Evolutionary conservation across 305 asterid species (phyloP).

Genomic region (Solanum hybrid): DNA sequence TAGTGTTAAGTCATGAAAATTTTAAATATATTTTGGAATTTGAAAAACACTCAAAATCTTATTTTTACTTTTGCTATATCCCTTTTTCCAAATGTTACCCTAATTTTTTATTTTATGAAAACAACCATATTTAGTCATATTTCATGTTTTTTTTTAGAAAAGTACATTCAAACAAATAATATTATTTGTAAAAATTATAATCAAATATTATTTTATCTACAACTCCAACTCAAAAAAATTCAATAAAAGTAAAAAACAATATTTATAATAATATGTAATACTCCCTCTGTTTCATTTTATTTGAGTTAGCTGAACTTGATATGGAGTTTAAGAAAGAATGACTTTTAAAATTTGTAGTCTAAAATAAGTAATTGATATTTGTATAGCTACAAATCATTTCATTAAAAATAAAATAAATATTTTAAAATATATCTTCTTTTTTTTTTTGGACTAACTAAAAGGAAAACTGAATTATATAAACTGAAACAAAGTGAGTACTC

Average conservation of each 20-base stretch:
- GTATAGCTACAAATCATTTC: no score
- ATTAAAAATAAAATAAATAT: no score
- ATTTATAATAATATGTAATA: not conserved
- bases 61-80: not conserved
- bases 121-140: not conserved
- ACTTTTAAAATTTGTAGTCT: not conserved
- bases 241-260: not conserved
- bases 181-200: no score
- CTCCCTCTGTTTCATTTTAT: no score
- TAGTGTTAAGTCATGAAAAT: not conserved
- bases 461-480: no score
- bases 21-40: no score
- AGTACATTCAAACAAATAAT: not conserved
- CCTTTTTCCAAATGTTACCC: no score
- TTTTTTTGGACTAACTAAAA: no score
- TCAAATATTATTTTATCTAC: not conserved
- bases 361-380: no score
- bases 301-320: no score
- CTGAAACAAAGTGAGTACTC: fast-evolving
- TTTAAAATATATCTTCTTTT: no score
- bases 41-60: not conserved
- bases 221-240: not conserved
- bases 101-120: no score
- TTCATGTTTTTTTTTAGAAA: not conserved
- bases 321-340: not conserved